Evolutionary conservation across 106 monocot species (phyloP).

Genomic region (Dendrobium chrysotoxum): DNA sequence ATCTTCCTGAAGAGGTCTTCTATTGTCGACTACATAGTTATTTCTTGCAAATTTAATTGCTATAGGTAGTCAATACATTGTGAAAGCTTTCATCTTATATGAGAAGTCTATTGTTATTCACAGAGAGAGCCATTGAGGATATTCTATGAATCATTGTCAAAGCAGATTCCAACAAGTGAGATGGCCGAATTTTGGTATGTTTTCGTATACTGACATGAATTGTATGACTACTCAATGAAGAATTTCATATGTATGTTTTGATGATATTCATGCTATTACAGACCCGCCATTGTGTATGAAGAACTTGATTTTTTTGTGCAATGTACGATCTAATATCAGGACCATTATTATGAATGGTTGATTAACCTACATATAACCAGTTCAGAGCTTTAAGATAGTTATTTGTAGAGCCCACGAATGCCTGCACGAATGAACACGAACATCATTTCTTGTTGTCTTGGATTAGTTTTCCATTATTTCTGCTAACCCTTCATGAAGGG

Average conservation of each 20-base stretch:
- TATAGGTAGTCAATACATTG: neutral
- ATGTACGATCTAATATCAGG: neutral
- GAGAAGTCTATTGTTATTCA: conserved; percentile 7
- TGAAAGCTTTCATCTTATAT: neutral
- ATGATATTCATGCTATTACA: neutral
- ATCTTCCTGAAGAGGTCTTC: conserved; percentile 84
- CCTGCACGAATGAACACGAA: neutral
- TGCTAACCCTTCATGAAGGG: too few species aligned
- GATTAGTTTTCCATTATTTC: too few species aligned
- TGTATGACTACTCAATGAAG: neutral
- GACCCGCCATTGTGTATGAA: neutral
- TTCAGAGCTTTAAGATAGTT: neutral
- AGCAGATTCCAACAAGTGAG: conserved; percentile 95
- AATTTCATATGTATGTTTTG: neutral
- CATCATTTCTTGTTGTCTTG: too few species aligned
- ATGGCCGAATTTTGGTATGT: conserved; percentile 96
- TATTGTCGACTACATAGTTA: neutral
- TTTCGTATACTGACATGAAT: neutral
- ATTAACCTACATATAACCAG: too few species aligned
- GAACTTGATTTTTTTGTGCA: neutral
- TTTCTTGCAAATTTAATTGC: conserved; percentile 5
- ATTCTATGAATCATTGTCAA: conserved; percentile 91
- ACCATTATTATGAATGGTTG: neutral
- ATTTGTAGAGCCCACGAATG: neutral
- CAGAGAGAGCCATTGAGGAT: conserved; percentile 95